Conservation (phyloP, 371 early-diverging fungal species). For the Mortierella sp. region DNA sequence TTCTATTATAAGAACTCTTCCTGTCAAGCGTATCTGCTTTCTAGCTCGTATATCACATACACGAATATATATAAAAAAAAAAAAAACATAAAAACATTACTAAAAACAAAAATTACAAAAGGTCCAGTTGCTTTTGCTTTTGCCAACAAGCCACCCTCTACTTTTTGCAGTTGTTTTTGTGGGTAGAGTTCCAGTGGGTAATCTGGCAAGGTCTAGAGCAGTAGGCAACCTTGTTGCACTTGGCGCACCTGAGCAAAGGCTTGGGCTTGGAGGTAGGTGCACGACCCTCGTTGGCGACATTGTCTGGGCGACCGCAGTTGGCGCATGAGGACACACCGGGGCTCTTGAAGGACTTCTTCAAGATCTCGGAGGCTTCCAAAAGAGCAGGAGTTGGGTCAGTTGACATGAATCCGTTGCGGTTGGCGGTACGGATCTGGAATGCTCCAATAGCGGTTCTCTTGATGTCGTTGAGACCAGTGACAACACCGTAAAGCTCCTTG, state of each 20-base stretch:
- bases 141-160: conserved; percentile 6
- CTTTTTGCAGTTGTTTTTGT: conserved; percentile 67
- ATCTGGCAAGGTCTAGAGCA: conserved; percentile 75
- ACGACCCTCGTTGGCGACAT: conserved; percentile 58
- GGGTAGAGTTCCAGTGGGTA: conserved; percentile 64
- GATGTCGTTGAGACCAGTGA: conserved; percentile 68
- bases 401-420: conserved; percentile 33
- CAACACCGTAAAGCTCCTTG: conserved; percentile 68
- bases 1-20: conserved; percentile 8
- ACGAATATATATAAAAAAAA: neutral
- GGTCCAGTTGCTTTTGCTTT: no score
- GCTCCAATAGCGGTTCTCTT: conserved; percentile 67
- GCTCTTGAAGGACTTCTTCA: conserved; percentile 55
- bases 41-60: neutral
- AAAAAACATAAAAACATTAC: neutral
- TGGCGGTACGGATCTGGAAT: conserved; percentile 58
- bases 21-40: conserved; percentile 7
- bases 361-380: conserved; percentile 43
- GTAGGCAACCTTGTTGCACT: conserved; percentile 73
- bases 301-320: conserved; percentile 68
- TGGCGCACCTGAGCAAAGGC: conserved; percentile 70
- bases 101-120: neutral
- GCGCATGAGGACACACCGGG: conserved; percentile 61
- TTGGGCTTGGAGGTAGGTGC: conserved; percentile 48
- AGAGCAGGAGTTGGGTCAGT: conserved; percentile 41